Percentiles rank a stretch among this genome's conserved stretches.
Conservation (phyloP, 306 rosid genomes). For the Spatholobus suberectus region DNA sequence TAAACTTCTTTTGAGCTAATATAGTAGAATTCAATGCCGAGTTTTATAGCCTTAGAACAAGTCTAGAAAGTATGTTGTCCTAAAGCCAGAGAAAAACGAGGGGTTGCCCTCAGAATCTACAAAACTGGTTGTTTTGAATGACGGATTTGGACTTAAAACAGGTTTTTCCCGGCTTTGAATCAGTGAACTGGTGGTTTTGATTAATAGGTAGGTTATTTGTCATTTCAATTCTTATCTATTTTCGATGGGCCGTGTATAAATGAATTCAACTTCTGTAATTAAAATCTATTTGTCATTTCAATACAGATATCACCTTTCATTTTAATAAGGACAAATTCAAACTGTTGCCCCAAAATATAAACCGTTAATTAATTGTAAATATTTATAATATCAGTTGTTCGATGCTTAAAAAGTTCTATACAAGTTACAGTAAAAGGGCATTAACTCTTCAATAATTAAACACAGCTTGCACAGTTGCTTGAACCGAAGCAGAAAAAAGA, state of each 20-base stretch:
- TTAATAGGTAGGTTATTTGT: constrained; percentile 34
- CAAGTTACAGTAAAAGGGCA: background rate
- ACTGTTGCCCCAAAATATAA: background rate
- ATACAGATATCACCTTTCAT: constrained; percentile 12
- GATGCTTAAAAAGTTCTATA: background rate
- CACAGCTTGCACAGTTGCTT: background rate
- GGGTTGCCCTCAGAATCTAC: constrained; percentile 32
- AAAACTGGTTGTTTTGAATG: constrained; percentile 56
- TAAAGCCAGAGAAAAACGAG: background rate
- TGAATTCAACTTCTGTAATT: background rate
- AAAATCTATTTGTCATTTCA: background rate
- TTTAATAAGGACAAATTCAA: background rate
- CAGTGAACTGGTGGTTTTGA: constrained; percentile 54
- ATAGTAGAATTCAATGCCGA: background rate
- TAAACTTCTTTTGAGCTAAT: constrained; percentile 19
- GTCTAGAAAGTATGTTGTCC: background rate
- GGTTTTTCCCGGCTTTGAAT: background rate
- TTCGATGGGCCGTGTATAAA: background rate
- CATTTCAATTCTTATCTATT: background rate
- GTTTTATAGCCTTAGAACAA: constrained; percentile 25
- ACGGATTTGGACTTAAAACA: constrained; percentile 38
- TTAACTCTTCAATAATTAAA: background rate
- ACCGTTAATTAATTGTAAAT: background rate
- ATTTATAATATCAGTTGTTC: constrained; percentile 5
- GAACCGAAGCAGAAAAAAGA: background rate